Evolutionary conservation across 1,139 yeast species (phyloP).

Genomic region (Sugiyamaella neomexicana): DNA sequence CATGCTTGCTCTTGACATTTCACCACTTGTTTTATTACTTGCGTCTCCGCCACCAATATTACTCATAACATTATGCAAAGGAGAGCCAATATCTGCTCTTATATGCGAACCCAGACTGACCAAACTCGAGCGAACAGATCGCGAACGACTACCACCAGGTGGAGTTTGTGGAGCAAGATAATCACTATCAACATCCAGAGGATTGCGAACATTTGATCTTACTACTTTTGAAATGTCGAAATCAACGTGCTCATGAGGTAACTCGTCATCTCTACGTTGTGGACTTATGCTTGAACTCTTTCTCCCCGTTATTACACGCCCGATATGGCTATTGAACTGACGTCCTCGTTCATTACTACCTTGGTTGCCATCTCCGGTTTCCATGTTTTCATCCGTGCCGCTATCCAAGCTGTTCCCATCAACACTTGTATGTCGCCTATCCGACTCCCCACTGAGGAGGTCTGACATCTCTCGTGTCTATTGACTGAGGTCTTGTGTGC

Average conservation of each 20-base stretch:
- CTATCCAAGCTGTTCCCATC: not conserved
- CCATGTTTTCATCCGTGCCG: not conserved
- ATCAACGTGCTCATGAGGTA: constrained; percentile 9
- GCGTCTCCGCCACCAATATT: not conserved
- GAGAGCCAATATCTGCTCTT: constrained; percentile 1
- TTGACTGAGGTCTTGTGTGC: not conserved
- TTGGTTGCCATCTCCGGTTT: not conserved
- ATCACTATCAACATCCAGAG: constrained; percentile 1
- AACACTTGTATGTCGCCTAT: not conserved
- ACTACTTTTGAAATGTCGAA: constrained; percentile 5
- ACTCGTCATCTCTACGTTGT: not conserved
- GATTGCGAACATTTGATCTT: constrained; percentile 6
- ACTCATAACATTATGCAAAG: not conserved
- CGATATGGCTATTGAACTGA: not conserved
- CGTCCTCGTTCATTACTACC: not conserved
- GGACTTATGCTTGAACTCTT: not conserved
- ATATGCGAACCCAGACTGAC: not conserved
- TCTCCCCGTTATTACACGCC: not conserved
- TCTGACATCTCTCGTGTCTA: not conserved
- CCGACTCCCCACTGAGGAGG: not conserved
- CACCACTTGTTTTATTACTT: not conserved
- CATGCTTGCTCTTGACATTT: not conserved
- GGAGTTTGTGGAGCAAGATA: not conserved
- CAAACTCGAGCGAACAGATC: constrained; percentile 1
- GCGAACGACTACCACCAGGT: not conserved